Base-by-base conservation (phyloP, 768 basidiomycete genomes). In the Termitomyces sp. region DNA sequence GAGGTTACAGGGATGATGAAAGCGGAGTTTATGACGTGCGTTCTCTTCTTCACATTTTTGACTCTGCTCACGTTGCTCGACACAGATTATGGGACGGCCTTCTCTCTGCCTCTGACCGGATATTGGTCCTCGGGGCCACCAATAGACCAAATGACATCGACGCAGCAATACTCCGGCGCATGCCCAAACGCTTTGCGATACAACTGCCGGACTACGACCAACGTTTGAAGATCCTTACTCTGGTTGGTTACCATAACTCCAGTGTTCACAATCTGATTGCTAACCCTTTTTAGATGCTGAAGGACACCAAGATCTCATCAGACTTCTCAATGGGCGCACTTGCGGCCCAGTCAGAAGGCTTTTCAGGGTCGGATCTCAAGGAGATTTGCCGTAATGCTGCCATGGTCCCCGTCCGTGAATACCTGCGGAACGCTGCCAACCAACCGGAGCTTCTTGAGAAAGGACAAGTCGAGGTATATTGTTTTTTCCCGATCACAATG, bases 1-100 rank as follows among this genome's bases (percentile, higher is more conserved):
- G 97, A 99, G 66, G 96, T 94, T 52, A 98, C 94, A 36, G 94
- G 88, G 5, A 98, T 98, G 94, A 95, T 98, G 84, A 97, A 98
- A 72, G 94, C 94, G 0, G 91, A 94, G 67, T 92, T 92, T 65
- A 92, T 93, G 90, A 92, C 89, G 89, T 91, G 68, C 58, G 87
- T 75, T n/a, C 0, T 24, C 10, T 13, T 24, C 58, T 39, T 20
- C 24, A 2, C 20, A 7, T 5, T 13, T 20, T 28, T 15, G 51
- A 7, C 4, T 29, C 18, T 39, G 26, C 18, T 52, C 39, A 39
- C 5, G 7, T 29, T 1, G 1, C 26, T 39, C 12, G 1, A 52
- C 41, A 39, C 64, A 94, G 94, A 3, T 79, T 95, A 33, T 99
- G 97, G 97, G 97, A 99, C 68, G 97, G 97, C 2, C 77, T 98